Evolutionary conservation across 2,329 filamentous ascomycete genomes (phyloP).

Genomic region (Exophiala oligosperma): DNA sequence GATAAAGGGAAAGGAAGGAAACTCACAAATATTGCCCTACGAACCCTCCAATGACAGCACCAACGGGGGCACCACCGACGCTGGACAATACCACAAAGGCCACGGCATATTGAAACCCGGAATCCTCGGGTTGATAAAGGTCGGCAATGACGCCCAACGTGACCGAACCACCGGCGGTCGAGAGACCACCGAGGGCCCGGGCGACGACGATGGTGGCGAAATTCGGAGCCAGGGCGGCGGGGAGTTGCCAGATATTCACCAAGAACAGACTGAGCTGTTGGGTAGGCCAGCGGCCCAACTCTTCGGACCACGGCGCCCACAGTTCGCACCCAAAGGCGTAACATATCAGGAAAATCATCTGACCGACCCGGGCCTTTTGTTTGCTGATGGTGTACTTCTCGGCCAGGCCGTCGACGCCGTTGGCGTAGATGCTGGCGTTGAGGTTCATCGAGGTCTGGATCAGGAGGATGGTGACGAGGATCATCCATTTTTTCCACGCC

Average conservation of each 20-base stretch:
- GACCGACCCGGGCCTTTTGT: slow-evolving; percentile 68
- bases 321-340: slow-evolving; percentile 85
- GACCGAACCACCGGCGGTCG: slow-evolving; percentile 64
- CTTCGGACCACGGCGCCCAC: slow-evolving; percentile 84
- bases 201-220: slow-evolving; percentile 68
- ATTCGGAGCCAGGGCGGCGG: slow-evolving; percentile 70
- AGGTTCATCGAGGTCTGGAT: slow-evolving; percentile 77
- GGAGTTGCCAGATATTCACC: slow-evolving; percentile 75
- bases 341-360: slow-evolving; percentile 72
- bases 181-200: slow-evolving; percentile 64
- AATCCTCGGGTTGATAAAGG: slow-evolving; percentile 58
- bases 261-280: slow-evolving; percentile 71
- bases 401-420: slow-evolving; percentile 62
- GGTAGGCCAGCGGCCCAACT: slow-evolving; percentile 73
- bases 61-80: slow-evolving; percentile 56
- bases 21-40: slow-evolving; percentile 43
- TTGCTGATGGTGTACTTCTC: slow-evolving; percentile 66
- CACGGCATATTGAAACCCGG: slow-evolving; percentile 55
- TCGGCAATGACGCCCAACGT: slow-evolving; percentile 66
- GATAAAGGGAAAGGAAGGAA: no score
- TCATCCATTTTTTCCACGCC: slow-evolving; percentile 36
- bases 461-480: slow-evolving; percentile 59
- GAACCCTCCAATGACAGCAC: slow-evolving; percentile 57
- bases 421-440: slow-evolving; percentile 72
- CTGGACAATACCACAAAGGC: slow-evolving; percentile 62